These are phyloP conservation scores for Phytophthora sansomeana DNA, from an alignment of 352 stramenopile genomes.

Conservation along the genomic window DNA sequence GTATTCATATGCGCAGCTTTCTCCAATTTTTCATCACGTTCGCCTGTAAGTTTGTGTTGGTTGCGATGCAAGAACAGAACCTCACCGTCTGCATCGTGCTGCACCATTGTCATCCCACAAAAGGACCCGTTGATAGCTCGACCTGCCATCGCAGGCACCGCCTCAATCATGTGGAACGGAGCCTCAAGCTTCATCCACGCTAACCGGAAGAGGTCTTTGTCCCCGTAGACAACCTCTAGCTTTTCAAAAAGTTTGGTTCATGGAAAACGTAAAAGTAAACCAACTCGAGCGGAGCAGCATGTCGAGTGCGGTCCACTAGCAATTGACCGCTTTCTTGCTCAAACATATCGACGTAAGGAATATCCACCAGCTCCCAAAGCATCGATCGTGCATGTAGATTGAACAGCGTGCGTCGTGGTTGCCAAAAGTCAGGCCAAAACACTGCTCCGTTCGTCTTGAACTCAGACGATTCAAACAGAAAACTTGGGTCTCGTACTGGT, in stretches of 20 bases:
- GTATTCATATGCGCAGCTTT: slow-evolving; percentile 17
- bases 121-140: slow-evolving; percentile 44
- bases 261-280: slow-evolving; percentile 58
- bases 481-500: slow-evolving; percentile 51
- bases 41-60: slow-evolving; percentile 44
- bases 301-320: slow-evolving; percentile 50
- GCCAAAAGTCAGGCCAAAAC: slow-evolving; percentile 81
- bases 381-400: slow-evolving; percentile 60
- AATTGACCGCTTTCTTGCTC: slow-evolving; percentile 73
- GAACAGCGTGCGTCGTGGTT: slow-evolving; percentile 58
- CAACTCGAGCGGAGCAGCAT: slow-evolving; percentile 36
- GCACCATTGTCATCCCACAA: slow-evolving; percentile 62
- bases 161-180: slow-evolving; percentile 54
- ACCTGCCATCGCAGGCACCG: slow-evolving; percentile 45
- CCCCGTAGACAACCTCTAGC: slow-evolving; percentile 49
- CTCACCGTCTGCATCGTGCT: slow-evolving; percentile 42
- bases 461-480: slow-evolving; percentile 48
- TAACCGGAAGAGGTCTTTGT: slow-evolving; percentile 67
- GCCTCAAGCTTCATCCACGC: slow-evolving; percentile 58
- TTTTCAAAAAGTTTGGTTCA: slow-evolving; percentile 41
- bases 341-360: slow-evolving; percentile 60
- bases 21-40: slow-evolving; percentile 23
- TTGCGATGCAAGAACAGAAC: slow-evolving; percentile 64
- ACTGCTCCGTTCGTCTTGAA: slow-evolving; percentile 52
- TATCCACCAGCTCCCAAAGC: slow-evolving; percentile 59